These are phyloP conservation scores for Venturia nashicola DNA, from an alignment of 2,329 filamentous ascomycete species.

Conservation along the genomic window DNA sequence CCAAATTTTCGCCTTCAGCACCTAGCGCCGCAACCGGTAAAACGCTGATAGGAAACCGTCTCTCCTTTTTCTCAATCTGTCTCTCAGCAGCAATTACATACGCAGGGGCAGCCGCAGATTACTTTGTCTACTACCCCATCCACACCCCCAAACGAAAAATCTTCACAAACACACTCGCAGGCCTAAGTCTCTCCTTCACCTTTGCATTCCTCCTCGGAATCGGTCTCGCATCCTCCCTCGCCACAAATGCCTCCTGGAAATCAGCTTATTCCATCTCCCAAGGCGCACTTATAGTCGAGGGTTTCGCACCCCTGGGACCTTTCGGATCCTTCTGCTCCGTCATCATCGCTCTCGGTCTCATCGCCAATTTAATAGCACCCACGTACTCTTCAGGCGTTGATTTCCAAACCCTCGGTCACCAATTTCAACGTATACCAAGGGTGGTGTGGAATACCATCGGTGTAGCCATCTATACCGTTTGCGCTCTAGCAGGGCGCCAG, in stretches of 20 bases:
- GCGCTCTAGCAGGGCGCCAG: slow-evolving; percentile 56
- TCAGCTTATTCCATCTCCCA: slow-evolving; percentile 45
- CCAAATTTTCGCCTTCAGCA: slow-evolving; percentile 43
- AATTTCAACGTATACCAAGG: slow-evolving; percentile 46
- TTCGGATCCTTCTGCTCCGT: slow-evolving; percentile 53
- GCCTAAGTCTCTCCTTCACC: slow-evolving; percentile 45
- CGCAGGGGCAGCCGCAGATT: slow-evolving; percentile 50
- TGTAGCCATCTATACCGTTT: slow-evolving; percentile 26
- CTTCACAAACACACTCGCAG: slow-evolving; percentile 44
- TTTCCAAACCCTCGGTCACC: slow-evolving; percentile 49
- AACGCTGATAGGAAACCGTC: slow-evolving; percentile 42
- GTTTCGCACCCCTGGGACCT: slow-evolving; percentile 45
- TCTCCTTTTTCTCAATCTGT: slow-evolving; percentile 61
- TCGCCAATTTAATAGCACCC: slow-evolving; percentile 48
- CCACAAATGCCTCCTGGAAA: slow-evolving; percentile 39
- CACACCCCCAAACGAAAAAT: slow-evolving; percentile 39
- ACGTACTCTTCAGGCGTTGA: slow-evolving; percentile 53
- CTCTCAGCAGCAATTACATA: slow-evolving; percentile 54
- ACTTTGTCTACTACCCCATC: slow-evolving; percentile 54
- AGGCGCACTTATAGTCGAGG: slow-evolving; percentile 53
- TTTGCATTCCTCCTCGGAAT: slow-evolving; percentile 51
- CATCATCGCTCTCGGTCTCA: slow-evolving; percentile 42
- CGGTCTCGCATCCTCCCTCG: slow-evolving; percentile 47
- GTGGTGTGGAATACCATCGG: slow-evolving; percentile 8
- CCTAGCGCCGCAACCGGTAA: slow-evolving; percentile 38